A percentile compares a stretch with the other conserved stretches of the same genome.
Evolutionary conservation across 106 monocot species (phyloP).

Genomic region (Dendrobium officinale): DNA sequence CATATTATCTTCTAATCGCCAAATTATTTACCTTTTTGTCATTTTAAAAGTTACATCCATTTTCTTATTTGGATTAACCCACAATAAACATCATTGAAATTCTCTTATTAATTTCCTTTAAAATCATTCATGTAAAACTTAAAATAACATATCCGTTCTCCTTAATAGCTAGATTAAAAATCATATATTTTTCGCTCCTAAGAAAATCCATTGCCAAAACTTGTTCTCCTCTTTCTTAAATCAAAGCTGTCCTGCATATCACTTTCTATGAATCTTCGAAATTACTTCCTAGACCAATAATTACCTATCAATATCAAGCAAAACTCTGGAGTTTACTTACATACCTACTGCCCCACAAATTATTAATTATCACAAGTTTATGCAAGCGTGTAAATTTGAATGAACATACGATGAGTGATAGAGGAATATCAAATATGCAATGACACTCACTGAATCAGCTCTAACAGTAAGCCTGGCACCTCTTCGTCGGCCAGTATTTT

Average conservation of each 20-base stretch:
- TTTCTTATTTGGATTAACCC: neutral
- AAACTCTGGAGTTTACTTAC: neutral
- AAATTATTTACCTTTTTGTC: neutral
- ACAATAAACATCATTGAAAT: no score
- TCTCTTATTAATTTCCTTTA: neutral
- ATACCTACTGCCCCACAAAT: neutral
- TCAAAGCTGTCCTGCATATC: neutral
- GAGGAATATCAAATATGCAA: neutral
- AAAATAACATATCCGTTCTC: neutral
- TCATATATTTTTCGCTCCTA: neutral
- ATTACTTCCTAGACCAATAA: neutral
- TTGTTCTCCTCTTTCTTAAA: neutral
- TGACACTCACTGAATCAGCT: slow-evolving; percentile 65
- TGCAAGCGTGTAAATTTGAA: no score
- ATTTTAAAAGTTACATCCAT: neutral
- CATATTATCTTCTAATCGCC: neutral
- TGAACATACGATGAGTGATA: neutral
- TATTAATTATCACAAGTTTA: neutral
- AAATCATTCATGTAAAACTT: neutral
- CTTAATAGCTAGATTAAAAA: neutral
- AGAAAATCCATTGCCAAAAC: neutral
- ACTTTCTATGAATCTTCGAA: neutral
- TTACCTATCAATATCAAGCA: neutral
- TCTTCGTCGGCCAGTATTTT: slow-evolving; percentile 22
- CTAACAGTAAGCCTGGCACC: slow-evolving; percentile 59